Percentiles rank a stretch among this genome's conserved stretches.
Conservation (phyloP, 495 filamentous ascomycete genomes). For the Sphaerosporella brunnea region DNA sequence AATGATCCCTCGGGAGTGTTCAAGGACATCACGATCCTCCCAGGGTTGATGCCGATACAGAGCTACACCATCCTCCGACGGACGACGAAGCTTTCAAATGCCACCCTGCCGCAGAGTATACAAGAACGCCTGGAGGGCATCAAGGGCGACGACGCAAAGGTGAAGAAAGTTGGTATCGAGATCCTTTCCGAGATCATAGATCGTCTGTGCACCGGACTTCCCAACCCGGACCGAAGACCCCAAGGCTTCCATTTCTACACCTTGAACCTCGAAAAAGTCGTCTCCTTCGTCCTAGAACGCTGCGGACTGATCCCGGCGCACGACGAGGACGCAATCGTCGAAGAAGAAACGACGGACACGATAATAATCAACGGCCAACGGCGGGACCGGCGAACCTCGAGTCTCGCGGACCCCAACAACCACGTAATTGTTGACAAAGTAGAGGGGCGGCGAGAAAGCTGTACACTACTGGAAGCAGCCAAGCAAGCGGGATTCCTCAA, state of each 20-base stretch:
- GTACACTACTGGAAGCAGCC: slow-evolving; percentile 49
- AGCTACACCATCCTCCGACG: slow-evolving; percentile 87
- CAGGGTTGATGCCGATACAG: slow-evolving; percentile 93
- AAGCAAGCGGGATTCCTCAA: slow-evolving; percentile 45
- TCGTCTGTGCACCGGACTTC: slow-evolving; percentile 37
- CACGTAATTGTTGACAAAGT: slow-evolving; percentile 57
- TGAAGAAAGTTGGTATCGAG: slow-evolving; percentile 57
- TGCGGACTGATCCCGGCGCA: slow-evolving; percentile 55
- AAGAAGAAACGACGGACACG: slow-evolving; percentile 32
- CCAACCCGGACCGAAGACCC: slow-evolving; percentile 35
- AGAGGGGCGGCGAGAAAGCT: slow-evolving; percentile 29
- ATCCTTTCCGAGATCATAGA: slow-evolving; percentile 55
- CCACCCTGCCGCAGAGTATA: slow-evolving; percentile 53
- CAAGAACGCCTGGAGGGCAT: slow-evolving; percentile 56
- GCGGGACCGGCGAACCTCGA: slow-evolving; percentile 34
- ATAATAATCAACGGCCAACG: slow-evolving; percentile 25
- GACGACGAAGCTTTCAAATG: slow-evolving; percentile 89
- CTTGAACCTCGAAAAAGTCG: slow-evolving; percentile 86
- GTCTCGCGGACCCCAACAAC: slow-evolving; percentile 52
- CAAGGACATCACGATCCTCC: slow-evolving; percentile 76
- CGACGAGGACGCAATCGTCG: slow-evolving; percentile 34
- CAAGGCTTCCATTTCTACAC: slow-evolving; percentile 96
- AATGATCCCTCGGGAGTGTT: slow-evolving; percentile 73
- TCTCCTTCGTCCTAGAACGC: slow-evolving; percentile 77
- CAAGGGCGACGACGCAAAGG: slow-evolving; percentile 77